Base-by-base conservation (phyloP, 2,329 filamentous ascomycete genomes). In the Sarocladium strictum region DNA sequence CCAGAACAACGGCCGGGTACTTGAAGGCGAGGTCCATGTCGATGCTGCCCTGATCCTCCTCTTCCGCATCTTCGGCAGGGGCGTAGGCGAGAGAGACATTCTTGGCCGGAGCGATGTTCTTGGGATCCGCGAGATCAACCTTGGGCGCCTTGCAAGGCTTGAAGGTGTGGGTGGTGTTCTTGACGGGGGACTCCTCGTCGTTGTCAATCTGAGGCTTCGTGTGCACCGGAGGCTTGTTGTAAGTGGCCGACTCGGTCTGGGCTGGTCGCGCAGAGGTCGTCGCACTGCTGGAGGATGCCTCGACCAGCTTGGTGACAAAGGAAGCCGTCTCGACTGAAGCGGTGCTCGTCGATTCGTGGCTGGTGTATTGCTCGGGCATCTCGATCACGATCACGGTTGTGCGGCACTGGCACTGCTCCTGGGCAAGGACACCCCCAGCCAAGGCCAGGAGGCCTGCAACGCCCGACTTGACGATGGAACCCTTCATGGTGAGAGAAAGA, bases 11-110 rank as follows among this genome's bases (percentile, higher is more conserved):
- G n/a, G 43, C 43, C 3, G 43, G 43, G n/a, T 47, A 29, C 43
- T 47, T 47, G 43, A 47, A 47, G 7, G 43, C 43, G 4, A 47
- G 23, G 24, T n/a, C 17, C 43, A 47, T 47, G 43, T 47, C 43
- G 43, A 47, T 47, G 24, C 43, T 47, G 23, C 43, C 43, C 40
- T 47, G 23, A 10, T 27, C n/a, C 21, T 47, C 15, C 43, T 47
- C 21, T 11, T 47, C n/a, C n/a, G n/a, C 23, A 10, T 47, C 43
- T 11, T 12, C 23, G 3, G 43, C 43, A 7, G 43, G 23, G 7
- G 43, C 23, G n/a, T 47, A 47, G 10, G 43, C 43, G 43, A 47
- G 43, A 7, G 21, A 27, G 23, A 47, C 43, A 27, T 47, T 47
- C 43, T 47, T 47, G 7, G 43, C 43, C 3, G 43, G 43, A 7